Evolutionary conservation across 2,329 filamentous ascomycete species (phyloP).

Genomic region (Ploettnerulaceae sp.): DNA sequence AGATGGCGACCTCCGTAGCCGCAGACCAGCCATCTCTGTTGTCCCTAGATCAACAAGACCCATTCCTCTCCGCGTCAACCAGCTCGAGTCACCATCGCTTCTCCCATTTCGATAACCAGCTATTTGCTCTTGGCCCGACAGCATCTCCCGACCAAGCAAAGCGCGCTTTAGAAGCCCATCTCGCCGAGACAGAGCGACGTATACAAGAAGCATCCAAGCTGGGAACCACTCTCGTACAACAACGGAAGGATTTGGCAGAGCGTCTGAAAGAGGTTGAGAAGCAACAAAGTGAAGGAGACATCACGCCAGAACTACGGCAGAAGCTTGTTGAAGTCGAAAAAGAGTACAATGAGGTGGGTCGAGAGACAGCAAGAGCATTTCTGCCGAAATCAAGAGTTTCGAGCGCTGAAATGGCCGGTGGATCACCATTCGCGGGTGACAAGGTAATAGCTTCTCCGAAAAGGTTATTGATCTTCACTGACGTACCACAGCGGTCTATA

Average conservation of each 20-base stretch:
- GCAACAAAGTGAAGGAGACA: constrained; percentile 68
- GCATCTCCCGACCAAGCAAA: constrained; percentile 83
- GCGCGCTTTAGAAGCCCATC: constrained; percentile 82
- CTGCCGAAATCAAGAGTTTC: constrained; percentile 77
- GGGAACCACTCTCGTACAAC: constrained; percentile 80
- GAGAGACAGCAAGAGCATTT: constrained; percentile 84
- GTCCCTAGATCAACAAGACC: constrained; percentile 34
- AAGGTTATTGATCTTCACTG: constrained; percentile 16
- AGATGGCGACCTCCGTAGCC: constrained; percentile 28
- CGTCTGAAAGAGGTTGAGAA: constrained; percentile 80
- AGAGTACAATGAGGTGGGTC: constrained; percentile 90
- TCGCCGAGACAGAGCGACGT: constrained; percentile 86
- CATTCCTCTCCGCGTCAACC: constrained; percentile 51
- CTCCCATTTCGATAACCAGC: constrained; percentile 75
- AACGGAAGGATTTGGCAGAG: constrained; percentile 77
- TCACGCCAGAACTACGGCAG: constrained; percentile 75
- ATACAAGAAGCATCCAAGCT: constrained; percentile 88
- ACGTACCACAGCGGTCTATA: constrained; percentile 53
- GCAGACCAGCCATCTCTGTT: constrained; percentile 26
- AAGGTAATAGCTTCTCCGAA: constrained; percentile 36
- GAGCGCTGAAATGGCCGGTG: constrained; percentile 53
- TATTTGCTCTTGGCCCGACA: constrained; percentile 70
- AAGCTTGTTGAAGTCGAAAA: constrained; percentile 84
- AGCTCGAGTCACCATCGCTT: constrained; percentile 68
- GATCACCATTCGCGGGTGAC: constrained; percentile 42